Evolutionary conservation across 169 alveolate genomes (phyloP), one percentile per base, ranked within the genome.

Genomic region (Plasmodium cynomolgi): DNA sequence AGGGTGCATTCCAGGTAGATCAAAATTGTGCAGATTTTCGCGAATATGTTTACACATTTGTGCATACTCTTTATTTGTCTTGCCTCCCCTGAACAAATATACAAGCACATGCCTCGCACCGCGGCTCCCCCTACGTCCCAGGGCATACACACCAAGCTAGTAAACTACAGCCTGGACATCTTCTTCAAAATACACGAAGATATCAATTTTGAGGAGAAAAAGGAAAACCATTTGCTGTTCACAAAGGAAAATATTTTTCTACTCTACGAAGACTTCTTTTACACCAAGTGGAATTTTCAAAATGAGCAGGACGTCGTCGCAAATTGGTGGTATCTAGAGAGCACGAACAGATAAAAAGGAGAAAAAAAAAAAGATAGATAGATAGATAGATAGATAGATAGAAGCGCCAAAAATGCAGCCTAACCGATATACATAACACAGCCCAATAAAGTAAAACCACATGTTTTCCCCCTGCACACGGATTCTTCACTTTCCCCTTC

Each of bases 191-290:
- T 90, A 34, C 90, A 90, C 23, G 94, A 90, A 29, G 90, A 90
- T 29, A 90, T 90, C 33, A 90, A 90, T 79, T 90, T 90, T 80
- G 62, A 90, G 34, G 77, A 80, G n/a, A 62, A 90, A 80, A 79
- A 79, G 54, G 94, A 90, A 90, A 90, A 90, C 74, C 44, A 58
- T 9, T 9, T 90, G 37, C 20, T 90, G 47, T 90, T 90, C 62
- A 90, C 94, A 11, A 90, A 90, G 47, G 94, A 90, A 80, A 80
- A 81, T 90, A 90, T 90, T 80, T 90, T 90, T 71, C 82, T 90
- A 73, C 23, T 90, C 1, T 90, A 90, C 34, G 84, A 90, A 68
- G 94, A 90, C 50, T 90, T 90, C 50, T 72, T 90, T 29, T 54
- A 62, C 34, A 80, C 71, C 83, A 90, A 90, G 83, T 44, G 54